These are phyloP conservation scores for Podila minutissima DNA, from an alignment of 192 early-diverging fungal genomes.

Conservation along the genomic window DNA sequence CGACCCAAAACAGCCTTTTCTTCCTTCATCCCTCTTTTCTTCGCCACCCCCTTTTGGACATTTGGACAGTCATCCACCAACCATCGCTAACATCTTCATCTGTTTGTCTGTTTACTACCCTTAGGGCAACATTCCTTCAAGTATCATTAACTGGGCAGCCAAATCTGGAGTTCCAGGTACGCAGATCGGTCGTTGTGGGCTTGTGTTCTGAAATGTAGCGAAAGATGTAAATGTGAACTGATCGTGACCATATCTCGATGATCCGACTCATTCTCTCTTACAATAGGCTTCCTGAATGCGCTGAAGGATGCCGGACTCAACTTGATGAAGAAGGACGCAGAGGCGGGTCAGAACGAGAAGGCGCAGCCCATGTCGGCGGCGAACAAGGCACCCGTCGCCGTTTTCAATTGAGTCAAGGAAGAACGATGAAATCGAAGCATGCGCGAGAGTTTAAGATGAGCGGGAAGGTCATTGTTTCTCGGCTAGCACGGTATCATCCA, in stretches of 20 bases:
- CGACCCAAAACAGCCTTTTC: neutral
- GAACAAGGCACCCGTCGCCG: neutral
- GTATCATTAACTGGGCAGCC: slow-evolving; percentile 54
- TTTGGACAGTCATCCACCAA: too few relatives aligned
- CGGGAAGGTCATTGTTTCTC: too few relatives aligned
- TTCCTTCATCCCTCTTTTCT: neutral
- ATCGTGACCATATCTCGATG: neutral
- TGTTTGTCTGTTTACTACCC: neutral
- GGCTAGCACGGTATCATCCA: too few relatives aligned
- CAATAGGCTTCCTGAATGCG: slow-evolving; percentile 5
- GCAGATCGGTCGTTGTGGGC: neutral
- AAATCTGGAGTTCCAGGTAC: slow-evolving; percentile 52
- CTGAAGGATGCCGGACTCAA: slow-evolving; percentile 5
- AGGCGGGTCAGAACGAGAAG: neutral
- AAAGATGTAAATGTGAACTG: neutral
- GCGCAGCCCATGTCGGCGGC: neutral
- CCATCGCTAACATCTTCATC: neutral
- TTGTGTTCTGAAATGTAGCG: neutral
- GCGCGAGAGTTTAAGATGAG: too few relatives aligned
- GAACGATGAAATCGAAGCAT: neutral
- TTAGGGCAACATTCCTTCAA: slow-evolving; percentile 48
- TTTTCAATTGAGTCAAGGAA: neutral
- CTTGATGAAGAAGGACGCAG: slow-evolving; percentile 13
- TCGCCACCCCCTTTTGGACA: neutral
- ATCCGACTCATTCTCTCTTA: neutral